Percentiles rank a stretch among this genome's conserved stretches.
Evolutionary conservation across 257 asterid species (phyloP).

Genomic region (Vinca minor): DNA sequence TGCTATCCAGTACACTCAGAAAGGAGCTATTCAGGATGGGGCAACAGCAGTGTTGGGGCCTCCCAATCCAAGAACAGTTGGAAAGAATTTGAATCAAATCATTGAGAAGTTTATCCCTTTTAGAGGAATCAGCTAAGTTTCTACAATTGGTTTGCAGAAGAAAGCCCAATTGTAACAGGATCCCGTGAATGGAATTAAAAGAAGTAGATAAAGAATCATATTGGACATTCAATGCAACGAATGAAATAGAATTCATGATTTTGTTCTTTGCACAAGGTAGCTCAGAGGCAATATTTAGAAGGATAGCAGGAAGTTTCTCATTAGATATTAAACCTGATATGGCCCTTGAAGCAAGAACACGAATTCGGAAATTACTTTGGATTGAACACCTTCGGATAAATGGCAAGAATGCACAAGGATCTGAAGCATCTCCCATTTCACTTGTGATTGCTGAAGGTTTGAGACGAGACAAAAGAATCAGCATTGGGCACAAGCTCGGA

Average conservation of each 20-base stretch:
- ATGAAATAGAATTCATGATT: slow-evolving; percentile 17
- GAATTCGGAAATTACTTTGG: slow-evolving; percentile 74
- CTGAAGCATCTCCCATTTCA: slow-evolving; percentile 68
- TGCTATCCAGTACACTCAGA: slow-evolving; percentile 55
- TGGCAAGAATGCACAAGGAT: slow-evolving; percentile 81
- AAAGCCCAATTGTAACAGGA: slow-evolving; percentile 67
- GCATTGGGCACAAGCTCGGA: slow-evolving; percentile 90
- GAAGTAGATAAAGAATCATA: slow-evolving; percentile 33
- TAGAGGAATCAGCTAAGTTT: slow-evolving; percentile 56
- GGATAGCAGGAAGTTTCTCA: slow-evolving; percentile 60
- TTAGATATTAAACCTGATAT: slow-evolving; percentile 67
- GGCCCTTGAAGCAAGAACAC: slow-evolving; percentile 89
- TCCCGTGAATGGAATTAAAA: slow-evolving; percentile 78
- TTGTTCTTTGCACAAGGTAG: slow-evolving; percentile 35
- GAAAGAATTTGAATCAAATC: slow-evolving; percentile 49
- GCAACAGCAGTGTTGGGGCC: slow-evolving; percentile 57
- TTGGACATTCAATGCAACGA: slow-evolving; percentile 13
- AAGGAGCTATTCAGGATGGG: slow-evolving; percentile 62
- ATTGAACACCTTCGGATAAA: slow-evolving; percentile 78
- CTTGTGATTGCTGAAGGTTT: slow-evolving; percentile 77
- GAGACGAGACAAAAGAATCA: slow-evolving; percentile 80
- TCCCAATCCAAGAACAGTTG: slow-evolving; percentile 67
- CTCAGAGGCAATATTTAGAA: slow-evolving; percentile 67
- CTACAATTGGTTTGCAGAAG: slow-evolving; percentile 75
- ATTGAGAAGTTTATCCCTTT: slow-evolving; percentile 46